Evolutionary conservation across 1,284 basidiomycete genomes (phyloP).

Genomic region (Ustilago tritici): DNA sequence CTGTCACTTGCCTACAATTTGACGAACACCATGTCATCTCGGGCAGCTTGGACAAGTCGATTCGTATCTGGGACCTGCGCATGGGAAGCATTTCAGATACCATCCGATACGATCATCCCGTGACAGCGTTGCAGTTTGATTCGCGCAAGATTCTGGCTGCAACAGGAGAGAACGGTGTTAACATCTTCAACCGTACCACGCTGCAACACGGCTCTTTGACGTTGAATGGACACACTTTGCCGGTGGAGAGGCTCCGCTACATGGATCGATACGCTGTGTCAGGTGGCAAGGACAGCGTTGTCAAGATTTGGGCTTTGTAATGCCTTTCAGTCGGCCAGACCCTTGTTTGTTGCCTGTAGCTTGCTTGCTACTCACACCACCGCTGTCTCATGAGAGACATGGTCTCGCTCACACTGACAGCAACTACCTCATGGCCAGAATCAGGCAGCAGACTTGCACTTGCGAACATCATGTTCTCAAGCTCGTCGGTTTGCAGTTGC

Average conservation of each 20-base stretch:
- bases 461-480: not conserved
- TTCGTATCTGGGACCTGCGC: conserved; percentile 85
- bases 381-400: no score
- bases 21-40: conserved; percentile 93
- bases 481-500: not conserved
- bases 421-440: not conserved
- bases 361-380: not conserved
- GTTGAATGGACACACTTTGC: conserved; percentile 91
- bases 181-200: conserved; percentile 96
- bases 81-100: conserved; percentile 89
- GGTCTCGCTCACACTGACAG: no score
- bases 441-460: not conserved
- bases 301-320: conserved; percentile 95
- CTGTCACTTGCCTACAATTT: conserved; percentile 94
- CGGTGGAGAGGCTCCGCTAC: conserved; percentile 89
- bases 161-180: conserved; percentile 91
- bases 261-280: conserved; percentile 96
- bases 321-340: not conserved
- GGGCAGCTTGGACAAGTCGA: conserved; percentile 91
- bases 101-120: conserved; percentile 88
- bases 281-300: conserved; percentile 85
- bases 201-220: conserved; percentile 85
- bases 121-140: conserved; percentile 92
- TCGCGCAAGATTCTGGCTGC: conserved; percentile 92
- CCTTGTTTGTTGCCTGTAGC: not conserved